phyloP scores from a whole-genome alignment of 2,329 filamentous ascomycete genomes.

The Phyllosticta citribraziliensis region DNA sequence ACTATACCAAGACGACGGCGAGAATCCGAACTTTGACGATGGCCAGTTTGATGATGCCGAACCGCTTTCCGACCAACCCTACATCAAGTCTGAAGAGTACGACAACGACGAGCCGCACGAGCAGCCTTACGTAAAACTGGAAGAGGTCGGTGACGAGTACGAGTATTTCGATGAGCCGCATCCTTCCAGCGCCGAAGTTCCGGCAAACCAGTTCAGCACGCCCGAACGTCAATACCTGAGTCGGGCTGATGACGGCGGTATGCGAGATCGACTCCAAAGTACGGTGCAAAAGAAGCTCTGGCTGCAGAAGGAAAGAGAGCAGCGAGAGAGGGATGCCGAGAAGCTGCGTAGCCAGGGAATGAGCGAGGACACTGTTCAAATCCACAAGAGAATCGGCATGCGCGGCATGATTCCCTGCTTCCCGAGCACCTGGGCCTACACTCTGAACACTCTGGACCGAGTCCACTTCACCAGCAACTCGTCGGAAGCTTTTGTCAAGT shows the following conservation, averaged over 20 bases:
- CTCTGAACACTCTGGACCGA: constrained; percentile 45
- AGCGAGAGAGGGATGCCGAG: constrained; percentile 19
- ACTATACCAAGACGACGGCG: background rate
- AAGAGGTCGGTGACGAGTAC: background rate
- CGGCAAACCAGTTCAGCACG: background rate
- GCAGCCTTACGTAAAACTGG: background rate
- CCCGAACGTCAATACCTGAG: background rate
- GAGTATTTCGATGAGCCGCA: background rate
- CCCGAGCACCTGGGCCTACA: constrained; percentile 41
- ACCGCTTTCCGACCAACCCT: background rate
- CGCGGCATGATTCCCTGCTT: constrained; percentile 49
- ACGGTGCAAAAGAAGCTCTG: constrained; percentile 15
- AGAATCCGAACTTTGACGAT: background rate
- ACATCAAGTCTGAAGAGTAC: background rate
- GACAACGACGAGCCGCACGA: background rate
- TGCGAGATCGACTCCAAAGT: background rate
- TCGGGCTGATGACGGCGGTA: background rate
- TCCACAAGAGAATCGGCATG: constrained; percentile 44
- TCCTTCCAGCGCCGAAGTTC: background rate
- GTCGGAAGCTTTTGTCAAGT: constrained; percentile 37
- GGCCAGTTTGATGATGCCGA: background rate
- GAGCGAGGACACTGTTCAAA: constrained; percentile 41
- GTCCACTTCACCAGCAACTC: constrained; percentile 39
- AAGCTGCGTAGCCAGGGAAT: constrained; percentile 36
- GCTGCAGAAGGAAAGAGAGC: constrained; percentile 17